Evolutionary conservation across 139 green algal genomes (phyloP).

Genomic region (Haematococcus lacustris): DNA sequence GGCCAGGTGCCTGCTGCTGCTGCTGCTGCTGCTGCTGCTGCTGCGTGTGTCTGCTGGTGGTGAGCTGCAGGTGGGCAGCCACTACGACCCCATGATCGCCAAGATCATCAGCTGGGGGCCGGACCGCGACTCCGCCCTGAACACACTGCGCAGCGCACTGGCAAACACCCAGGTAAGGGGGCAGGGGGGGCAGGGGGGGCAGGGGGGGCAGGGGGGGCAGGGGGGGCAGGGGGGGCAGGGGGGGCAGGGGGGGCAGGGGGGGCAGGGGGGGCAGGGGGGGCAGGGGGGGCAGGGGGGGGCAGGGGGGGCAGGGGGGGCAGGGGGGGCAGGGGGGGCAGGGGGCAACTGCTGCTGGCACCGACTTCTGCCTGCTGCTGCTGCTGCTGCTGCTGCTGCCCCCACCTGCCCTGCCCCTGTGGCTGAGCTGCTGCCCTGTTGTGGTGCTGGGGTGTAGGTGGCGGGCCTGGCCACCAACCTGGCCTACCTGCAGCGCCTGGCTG

Average conservation of each 20-base stretch:
- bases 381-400: background rate
- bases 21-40: too few relatives aligned
- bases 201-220: too few relatives aligned
- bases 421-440: background rate
- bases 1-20: too few relatives aligned
- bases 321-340: too few relatives aligned
- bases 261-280: too few relatives aligned
- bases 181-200: too few relatives aligned
- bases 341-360: too few relatives aligned
- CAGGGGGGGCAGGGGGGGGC: too few relatives aligned
- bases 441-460: slow-evolving; percentile 33
- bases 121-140: slow-evolving; percentile 16
- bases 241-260: too few relatives aligned
- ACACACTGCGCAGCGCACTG: slow-evolving; percentile 30
- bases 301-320: too few relatives aligned
- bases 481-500: slow-evolving; percentile 58
- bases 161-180: slow-evolving; percentile 30
- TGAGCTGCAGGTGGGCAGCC: slow-evolving; percentile 31
- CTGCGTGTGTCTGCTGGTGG: too few relatives aligned
- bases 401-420: background rate
- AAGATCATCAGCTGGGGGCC: slow-evolving; percentile 62
- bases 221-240: too few relatives aligned
- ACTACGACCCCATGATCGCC: slow-evolving; percentile 91
- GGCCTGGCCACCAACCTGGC: slow-evolving; percentile 70
- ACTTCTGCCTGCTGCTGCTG: background rate